A percentile compares a stretch with the other conserved stretches of the same genome.
These are phyloP conservation scores for Elsinoe necatrix DNA, from an alignment of 2,329 filamentous ascomycete genomes.

Conservation along the genomic window DNA sequence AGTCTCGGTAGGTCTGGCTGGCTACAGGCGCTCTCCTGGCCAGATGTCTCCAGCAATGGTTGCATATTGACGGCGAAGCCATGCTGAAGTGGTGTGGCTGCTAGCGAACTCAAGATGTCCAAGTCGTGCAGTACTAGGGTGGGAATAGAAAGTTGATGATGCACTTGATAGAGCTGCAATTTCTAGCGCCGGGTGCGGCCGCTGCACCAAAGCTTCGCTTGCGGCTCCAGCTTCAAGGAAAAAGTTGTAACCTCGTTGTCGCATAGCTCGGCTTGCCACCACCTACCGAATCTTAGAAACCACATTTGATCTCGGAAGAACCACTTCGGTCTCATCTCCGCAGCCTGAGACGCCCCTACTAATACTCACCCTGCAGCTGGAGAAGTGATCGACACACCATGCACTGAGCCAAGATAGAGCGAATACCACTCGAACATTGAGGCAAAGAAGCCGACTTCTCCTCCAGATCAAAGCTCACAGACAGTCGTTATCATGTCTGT, in stretches of 20 bases:
- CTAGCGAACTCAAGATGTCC: constrained; percentile 79
- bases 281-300: too few relatives aligned
- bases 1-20: background rate
- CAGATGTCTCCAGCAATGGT: background rate
- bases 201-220: background rate
- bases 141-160: constrained; percentile 71
- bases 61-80: constrained; percentile 29
- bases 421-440: background rate
- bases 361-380: too few relatives aligned
- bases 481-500: constrained; percentile 18
- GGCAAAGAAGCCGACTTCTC: background rate
- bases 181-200: constrained; percentile 13
- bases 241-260: constrained; percentile 3
- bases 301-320: too few relatives aligned
- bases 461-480: background rate
- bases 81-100: constrained; percentile 81
- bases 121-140: constrained; percentile 73
- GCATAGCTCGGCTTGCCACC: background rate
- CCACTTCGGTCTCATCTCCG: too few relatives aligned
- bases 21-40: background rate
- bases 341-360: too few relatives aligned
- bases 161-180: constrained; percentile 38
- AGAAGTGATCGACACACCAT: background rate
- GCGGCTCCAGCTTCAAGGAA: background rate
- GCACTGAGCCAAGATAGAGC: background rate